Base-by-base conservation (phyloP, 129 eudicot genomes). In the Helichrysum umbraculigerum region DNA sequence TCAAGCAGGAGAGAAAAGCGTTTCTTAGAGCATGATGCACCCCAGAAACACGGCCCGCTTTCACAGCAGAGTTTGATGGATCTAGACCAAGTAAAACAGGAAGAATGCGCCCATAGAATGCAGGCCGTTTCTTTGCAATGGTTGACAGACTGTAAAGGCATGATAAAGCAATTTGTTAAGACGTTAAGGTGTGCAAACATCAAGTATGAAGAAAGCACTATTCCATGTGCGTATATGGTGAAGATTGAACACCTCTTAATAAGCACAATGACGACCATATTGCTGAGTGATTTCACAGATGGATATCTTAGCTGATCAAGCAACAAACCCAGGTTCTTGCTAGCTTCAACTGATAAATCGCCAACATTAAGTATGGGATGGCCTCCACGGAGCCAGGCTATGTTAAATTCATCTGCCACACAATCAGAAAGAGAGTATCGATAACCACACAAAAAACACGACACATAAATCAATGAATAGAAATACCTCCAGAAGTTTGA, bases 351-450 rank as follows among this genome's bases (percentile, higher is more conserved):
- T 57, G 99, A 89, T 77, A 88, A 79, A 80, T 95, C 96, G 71
- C 95, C 90, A 85, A 89, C 88, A 84, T 91, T 89, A 59, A 95
- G 96, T 30, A 89, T n/a, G 17, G 97, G 95, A 85, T 95, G 99
- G 57, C 99, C 99, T 77, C 92, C 91, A 65, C 96, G 97, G 76
- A 95, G 89, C 97, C 99, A 95, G 72, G 99, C 88, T 56, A 95
- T 83, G 78, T 89, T 95, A 79, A 95, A 91, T 56, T 87, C 92
- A 63, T 78, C 92, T 70, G 82, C 51, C 81, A 79, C 47, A 34
- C 34, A 78, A 68, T 30, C 37, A 73, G 19, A 68, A 33, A 70
- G 44, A 81, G 16, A 32, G 33, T 25, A 59, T 60, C 76, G 22
- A 79, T 35, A 50, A 37, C 58, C 34, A 68, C 60, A 37, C 68